Evolutionary conservation across 139 green algal genomes (phyloP), one percentile per base, ranked within the genome.

Genomic region (Chlamydomonas schloesseri): DNA sequence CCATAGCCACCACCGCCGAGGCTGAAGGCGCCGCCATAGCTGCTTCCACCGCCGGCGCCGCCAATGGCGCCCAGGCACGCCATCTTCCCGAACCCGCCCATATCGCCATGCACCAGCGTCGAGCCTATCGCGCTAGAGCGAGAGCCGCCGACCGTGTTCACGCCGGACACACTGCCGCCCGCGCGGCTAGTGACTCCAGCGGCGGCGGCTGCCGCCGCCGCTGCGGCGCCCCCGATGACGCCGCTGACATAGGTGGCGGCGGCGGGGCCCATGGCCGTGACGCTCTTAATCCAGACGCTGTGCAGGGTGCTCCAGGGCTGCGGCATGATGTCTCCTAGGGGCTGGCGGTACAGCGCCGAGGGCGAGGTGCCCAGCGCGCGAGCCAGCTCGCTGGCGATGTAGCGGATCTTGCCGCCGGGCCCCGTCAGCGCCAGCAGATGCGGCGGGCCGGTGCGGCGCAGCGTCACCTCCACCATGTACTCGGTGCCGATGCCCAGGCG

Each of bases 231-330:
- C 6, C 57, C 74, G 55, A 81, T 70, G 34, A 36, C 21, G 28
- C 73, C 73, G 42, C 42, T 50, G 42, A 78, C 42, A 29, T n/a
- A 37, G 55, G 15, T 11, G 29, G 64, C 64, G 17, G 42, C 46
- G 17, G 29, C 24, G 64, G 78, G 36, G 29, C 60, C 55, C 17
- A 26, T 17, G 46, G 29, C 10, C 46, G 55, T 33, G 24, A 67
- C 58, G 64, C 29, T 53, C 64, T 74, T 74, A 46, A 84, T 74
- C 78, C 78, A 84, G 18, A 46, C 64, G n/a, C 42, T 29, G 65
- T 84, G 78, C 64, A 84, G 62, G 5, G 78, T 84, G 78, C 64
- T 46, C 78, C 78, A 84, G 18, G 78, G 78, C 78, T 84, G 78
- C 15, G 78, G 78, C 78, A 84, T 84, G 46, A 84, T 75, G 64